Base-by-base conservation (phyloP, 2,329 filamentous ascomycete genomes). In the Trichoderma cornu-damae region DNA sequence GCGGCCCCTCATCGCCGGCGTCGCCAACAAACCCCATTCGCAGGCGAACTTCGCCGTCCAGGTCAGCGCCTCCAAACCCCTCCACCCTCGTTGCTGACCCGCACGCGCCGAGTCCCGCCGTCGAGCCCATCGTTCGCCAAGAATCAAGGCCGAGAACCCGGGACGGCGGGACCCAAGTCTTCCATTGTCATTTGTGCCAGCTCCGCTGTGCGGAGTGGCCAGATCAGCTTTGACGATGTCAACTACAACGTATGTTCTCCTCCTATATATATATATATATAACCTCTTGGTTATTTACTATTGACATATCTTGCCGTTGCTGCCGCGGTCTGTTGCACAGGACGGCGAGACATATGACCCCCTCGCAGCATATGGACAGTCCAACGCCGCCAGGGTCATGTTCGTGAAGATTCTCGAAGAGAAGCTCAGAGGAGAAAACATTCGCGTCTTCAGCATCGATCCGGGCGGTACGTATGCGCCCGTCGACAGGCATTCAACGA, bases 1-100 rank as follows among this genome's bases (percentile, higher is more conserved):
- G 26, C 22, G 16, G 9, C 16, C 14, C 9, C 46, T 24, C 4
- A 42, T 59, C 28, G 58, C 60, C 14, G 55, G 60, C 38, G 60
- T 58, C 14, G 40, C 53, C 8, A 26, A 47, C 4, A 42, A n/a
- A 56, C 20, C 59, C 58, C 30, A 56, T 59, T n/a, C 22, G 60
- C 58, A 16, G 58, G 58, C 18, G 58, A 60, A 38, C 58, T 61
- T n/a, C 11, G 60, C 60, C 20, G 37, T 58, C 20, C 58, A 58
- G 20, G 47, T 61, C 22, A 60, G 43, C 58, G 20, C 47, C 12
- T 53, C 43, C 26, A 60, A 58, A 5, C 50, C 58, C 59, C 3
- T 26, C 47, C 14, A 48, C 57, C 12, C 43, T 61, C 42, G 50
- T 61, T 30, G n/a, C 47, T 59, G 1, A 49, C 55, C n/a, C 11